A percentile compares a stretch with the other conserved stretches of the same genome.
Conservation (phyloP, 805 yeast genomes). For the Candida easanensis region DNA sequence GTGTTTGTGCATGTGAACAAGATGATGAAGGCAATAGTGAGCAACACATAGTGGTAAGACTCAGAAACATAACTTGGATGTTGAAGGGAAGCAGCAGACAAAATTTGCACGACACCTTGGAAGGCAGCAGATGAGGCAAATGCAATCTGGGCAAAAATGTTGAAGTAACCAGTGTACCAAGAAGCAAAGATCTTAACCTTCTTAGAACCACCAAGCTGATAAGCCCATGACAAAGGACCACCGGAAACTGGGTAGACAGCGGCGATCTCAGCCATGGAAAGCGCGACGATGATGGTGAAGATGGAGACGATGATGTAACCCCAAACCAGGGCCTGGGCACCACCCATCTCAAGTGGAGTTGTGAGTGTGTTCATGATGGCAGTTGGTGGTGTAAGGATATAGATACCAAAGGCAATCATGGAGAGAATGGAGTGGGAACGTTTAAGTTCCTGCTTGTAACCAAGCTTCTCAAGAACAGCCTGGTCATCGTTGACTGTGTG, state of each 20-base stretch:
- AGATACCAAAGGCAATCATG: slow-evolving; percentile 26
- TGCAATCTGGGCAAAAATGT: slow-evolving; percentile 28
- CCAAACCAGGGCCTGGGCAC: slow-evolving; percentile 28
- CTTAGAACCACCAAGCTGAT: slow-evolving; percentile 28
- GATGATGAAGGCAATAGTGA: slow-evolving; percentile 24
- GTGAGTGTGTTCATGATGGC: slow-evolving; percentile 28
- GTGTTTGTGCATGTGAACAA: slow-evolving; percentile 24
- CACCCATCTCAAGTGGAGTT: slow-evolving; percentile 25
- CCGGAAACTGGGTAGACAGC: slow-evolving; percentile 34
- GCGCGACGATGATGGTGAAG: slow-evolving; percentile 26
- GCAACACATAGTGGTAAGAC: slow-evolving; percentile 23
- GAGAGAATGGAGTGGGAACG: slow-evolving; percentile 25
- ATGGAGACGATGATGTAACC: slow-evolving; percentile 27
- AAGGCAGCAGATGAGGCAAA: slow-evolving; percentile 27
- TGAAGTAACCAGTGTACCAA: slow-evolving; percentile 32
- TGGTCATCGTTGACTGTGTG: slow-evolving; percentile 7
- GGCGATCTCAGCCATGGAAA: slow-evolving; percentile 31
- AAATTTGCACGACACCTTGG: slow-evolving; percentile 26
- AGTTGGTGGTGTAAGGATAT: slow-evolving; percentile 26
- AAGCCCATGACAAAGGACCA: slow-evolving; percentile 36
- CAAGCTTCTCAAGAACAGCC: slow-evolving; percentile 22
- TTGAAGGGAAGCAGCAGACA: slow-evolving; percentile 22
- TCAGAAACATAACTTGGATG: slow-evolving; percentile 18
- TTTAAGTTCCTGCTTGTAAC: slow-evolving; percentile 27
- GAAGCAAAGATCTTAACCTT: slow-evolving; percentile 27